Percentiles rank a stretch among this genome's conserved stretches.
Conservation (phyloP, 768 basidiomycete species). For the Leucosporidium creatinivorum region DNA sequence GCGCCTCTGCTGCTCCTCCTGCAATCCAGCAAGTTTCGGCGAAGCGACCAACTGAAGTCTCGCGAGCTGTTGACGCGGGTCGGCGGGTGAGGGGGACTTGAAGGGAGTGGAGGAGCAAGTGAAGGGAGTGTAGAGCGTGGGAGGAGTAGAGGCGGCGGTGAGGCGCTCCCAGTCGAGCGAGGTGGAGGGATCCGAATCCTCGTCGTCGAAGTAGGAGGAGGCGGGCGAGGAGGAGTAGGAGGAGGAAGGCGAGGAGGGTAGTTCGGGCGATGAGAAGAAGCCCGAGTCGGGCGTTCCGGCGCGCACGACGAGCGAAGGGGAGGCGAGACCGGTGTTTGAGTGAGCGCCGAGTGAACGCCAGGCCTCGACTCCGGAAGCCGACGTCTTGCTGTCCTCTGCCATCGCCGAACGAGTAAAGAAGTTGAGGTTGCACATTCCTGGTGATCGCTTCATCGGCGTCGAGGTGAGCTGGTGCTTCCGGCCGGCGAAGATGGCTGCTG, state of each 20-base stretch:
- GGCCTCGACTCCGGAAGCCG: no score
- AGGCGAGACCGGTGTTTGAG: neutral
- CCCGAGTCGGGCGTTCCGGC: neutral
- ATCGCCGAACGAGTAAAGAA: slow-evolving; percentile 21
- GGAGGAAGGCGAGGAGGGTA: neutral
- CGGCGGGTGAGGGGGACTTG: no score
- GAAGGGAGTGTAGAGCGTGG: no score
- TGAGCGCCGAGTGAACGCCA: neutral
- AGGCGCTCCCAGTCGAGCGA: no score
- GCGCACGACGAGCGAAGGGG: no score
- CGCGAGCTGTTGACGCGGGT: no score
- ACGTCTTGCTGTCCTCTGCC: slow-evolving; percentile 1
- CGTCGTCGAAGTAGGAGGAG: neutral
- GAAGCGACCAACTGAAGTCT: no score
- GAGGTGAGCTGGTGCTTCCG: slow-evolving; percentile 8
- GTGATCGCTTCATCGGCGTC: slow-evolving; percentile 22
- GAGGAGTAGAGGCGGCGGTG: no score
- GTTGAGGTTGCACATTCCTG: slow-evolving; percentile 14
- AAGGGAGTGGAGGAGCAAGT: no score
- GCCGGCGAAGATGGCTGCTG: slow-evolving; percentile 20
- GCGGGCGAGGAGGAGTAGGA: neutral
- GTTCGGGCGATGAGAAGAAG: neutral
- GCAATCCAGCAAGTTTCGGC: no score
- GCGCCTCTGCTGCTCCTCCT: no score
- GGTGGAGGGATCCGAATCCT: neutral